phyloP scores from a whole-genome alignment of 495 filamentous ascomycete genomes.

The Hamigera avellanea region DNA sequence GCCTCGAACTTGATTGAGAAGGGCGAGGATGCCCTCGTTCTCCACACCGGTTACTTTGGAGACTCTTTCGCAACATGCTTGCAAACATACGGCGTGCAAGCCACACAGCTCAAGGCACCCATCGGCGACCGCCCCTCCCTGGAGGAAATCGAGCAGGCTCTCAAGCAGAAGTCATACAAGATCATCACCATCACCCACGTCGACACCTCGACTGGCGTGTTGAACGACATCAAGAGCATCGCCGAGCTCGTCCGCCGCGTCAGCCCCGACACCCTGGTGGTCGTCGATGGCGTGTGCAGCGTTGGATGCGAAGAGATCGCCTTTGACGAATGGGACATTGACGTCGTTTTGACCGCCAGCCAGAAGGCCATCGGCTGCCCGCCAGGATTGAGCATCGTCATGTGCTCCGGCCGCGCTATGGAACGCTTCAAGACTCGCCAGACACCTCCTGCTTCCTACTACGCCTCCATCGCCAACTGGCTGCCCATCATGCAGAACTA shows the following conservation, averaged over 20 bases:
- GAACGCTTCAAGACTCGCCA: slow-evolving; percentile 66
- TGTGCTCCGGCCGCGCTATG: slow-evolving; percentile 85
- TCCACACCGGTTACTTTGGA: slow-evolving; percentile 94
- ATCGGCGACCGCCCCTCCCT: slow-evolving; percentile 84
- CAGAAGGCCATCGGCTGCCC: slow-evolving; percentile 96
- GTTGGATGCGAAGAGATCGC: slow-evolving; percentile 91
- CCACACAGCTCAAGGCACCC: slow-evolving; percentile 78
- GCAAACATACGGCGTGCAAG: slow-evolving; percentile 76
- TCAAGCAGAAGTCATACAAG: slow-evolving; percentile 86
- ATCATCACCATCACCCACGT: slow-evolving; percentile 89
- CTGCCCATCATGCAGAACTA: slow-evolving; percentile 98
- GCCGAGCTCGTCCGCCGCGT: slow-evolving; percentile 72
- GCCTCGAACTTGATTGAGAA: slow-evolving; percentile 80
- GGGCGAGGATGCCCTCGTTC: slow-evolving; percentile 81
- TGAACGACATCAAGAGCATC: slow-evolving; percentile 78
- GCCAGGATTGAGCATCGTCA: slow-evolving; percentile 83
- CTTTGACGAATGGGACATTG: slow-evolving; percentile 89
- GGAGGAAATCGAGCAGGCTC: slow-evolving; percentile 71
- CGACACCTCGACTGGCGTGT: slow-evolving; percentile 91
- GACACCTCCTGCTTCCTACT: slow-evolving; percentile 74
- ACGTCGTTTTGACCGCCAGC: slow-evolving; percentile 84
- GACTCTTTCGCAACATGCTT: slow-evolving; percentile 92
- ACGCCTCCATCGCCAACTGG: slow-evolving; percentile 95
- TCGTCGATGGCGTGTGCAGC: slow-evolving; percentile 94
- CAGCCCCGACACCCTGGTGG: slow-evolving; percentile 77